These are phyloP conservation scores for Macroventuria anomochaeta DNA, from an alignment of 2,329 filamentous ascomycete species.

Conservation along the genomic window DNA sequence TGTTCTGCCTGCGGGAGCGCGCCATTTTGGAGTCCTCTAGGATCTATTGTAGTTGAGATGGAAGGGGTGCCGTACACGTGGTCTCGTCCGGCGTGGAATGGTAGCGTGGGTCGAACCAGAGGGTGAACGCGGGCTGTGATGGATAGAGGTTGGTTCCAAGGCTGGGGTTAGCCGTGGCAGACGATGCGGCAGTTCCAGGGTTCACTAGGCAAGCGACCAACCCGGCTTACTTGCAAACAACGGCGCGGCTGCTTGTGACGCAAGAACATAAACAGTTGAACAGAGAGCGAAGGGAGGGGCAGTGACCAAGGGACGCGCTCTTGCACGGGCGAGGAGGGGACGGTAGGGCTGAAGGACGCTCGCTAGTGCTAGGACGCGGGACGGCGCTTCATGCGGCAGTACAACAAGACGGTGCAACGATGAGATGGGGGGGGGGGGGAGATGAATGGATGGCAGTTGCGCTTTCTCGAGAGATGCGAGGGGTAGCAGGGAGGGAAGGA, in stretches of 20 bases:
- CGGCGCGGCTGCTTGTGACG: background rate
- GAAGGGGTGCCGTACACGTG: background rate
- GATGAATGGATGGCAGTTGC: background rate
- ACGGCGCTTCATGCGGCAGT: conserved; percentile 14
- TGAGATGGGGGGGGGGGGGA: background rate
- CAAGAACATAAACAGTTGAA: conserved; percentile 1
- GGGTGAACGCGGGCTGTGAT: background rate
- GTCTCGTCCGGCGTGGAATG: background rate
- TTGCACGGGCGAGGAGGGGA: conserved; percentile 13
- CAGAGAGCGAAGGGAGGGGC: conserved; percentile 8
- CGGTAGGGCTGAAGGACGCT: conserved; percentile 17
- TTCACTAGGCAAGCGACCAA: conserved; percentile 1
- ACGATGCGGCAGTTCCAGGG: conserved; percentile 5
- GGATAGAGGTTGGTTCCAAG: background rate
- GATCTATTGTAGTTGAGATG: background rate
- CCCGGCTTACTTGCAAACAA: conserved; percentile 2
- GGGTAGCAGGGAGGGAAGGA: background rate
- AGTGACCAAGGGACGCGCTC: conserved; percentile 13
- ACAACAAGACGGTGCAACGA: background rate
- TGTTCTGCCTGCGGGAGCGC: conserved; percentile 41
- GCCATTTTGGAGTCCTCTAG: conserved; percentile 30
- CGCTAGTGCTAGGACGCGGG: conserved; percentile 21
- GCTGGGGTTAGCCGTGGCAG: background rate
- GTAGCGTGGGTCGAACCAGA: background rate
- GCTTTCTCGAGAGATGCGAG: conserved; percentile 4